phyloP scores from a whole-genome alignment of 2,329 filamentous ascomycete genomes.

The Cytospora piceae region DNA sequence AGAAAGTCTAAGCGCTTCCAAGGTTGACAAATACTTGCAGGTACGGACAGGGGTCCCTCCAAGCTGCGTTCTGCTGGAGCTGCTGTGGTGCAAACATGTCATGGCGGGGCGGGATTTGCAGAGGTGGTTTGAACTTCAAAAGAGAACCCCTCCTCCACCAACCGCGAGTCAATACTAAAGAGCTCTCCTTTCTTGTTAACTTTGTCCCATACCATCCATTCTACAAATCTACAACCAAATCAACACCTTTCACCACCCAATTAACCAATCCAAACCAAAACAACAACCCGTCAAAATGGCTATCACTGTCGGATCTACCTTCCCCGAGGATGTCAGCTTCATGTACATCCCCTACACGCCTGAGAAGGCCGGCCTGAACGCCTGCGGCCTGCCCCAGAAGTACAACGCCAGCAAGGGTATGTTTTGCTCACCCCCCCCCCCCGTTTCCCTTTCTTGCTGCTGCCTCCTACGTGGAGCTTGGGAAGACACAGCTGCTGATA shows the following conservation, averaged over 20 bases:
- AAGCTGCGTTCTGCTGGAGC: constrained; percentile 1
- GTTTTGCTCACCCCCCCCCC: background rate
- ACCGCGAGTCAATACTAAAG: constrained; percentile 8
- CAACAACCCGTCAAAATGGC: constrained; percentile 45
- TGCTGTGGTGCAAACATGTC: constrained; percentile 16
- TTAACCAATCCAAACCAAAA: background rate
- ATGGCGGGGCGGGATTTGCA: constrained; percentile 19
- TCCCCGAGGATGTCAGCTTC: constrained; percentile 82
- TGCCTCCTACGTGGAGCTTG: background rate
- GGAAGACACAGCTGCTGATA: background rate
- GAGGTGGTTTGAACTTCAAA: constrained; percentile 15
- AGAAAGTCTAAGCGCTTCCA: background rate
- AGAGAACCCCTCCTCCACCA: constrained; percentile 21
- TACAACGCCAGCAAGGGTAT: constrained; percentile 78
- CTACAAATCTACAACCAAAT: background rate
- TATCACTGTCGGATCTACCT: constrained; percentile 69
- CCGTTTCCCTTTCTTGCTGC: no score
- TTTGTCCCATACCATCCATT: accelerated
- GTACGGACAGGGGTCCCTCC: no score
- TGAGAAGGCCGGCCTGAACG: constrained; percentile 69
- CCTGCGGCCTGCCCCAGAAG: constrained; percentile 76
- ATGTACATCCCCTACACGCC: constrained; percentile 78
- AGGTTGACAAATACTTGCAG: constrained; percentile 1
- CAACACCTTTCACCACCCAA: constrained; percentile 28
- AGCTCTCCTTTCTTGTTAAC: constrained; percentile 2